Percentiles rank a stretch among this genome's conserved stretches.
Conservation (phyloP, 306 rosid genomes). For the Quercus ilex region DNA sequence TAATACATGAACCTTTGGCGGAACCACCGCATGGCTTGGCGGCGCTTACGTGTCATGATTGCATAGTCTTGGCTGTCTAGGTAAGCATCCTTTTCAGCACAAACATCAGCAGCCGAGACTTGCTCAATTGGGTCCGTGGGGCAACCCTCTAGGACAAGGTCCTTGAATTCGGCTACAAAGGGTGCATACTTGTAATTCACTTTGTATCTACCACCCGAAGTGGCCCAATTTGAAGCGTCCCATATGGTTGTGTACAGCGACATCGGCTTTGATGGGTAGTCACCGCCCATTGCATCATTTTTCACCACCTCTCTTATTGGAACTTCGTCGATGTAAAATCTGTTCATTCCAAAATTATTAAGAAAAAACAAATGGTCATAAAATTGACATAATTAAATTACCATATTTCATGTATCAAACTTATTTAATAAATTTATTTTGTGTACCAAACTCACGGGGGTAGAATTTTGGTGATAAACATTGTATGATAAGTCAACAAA, state of each 20-base stretch:
- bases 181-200: constrained; percentile 88
- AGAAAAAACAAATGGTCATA: not conserved
- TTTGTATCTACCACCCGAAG: constrained; percentile 77
- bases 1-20: constrained; percentile 79
- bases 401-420: too few relatives aligned
- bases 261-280: constrained; percentile 93
- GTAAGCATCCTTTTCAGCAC: constrained; percentile 24
- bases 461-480: too few relatives aligned
- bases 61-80: constrained; percentile 53
- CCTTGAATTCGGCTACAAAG: constrained; percentile 75
- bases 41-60: constrained; percentile 35
- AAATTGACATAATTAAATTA: too few relatives aligned
- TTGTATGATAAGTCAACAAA: too few relatives aligned
- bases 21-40: constrained; percentile 59
- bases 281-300: constrained; percentile 76
- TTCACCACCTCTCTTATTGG: constrained; percentile 75
- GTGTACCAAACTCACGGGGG: too few relatives aligned
- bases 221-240: constrained; percentile 98
- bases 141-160: constrained; percentile 80
- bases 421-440: too few relatives aligned
- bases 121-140: constrained; percentile 58
- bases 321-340: constrained; percentile 92
- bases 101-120: constrained; percentile 17
- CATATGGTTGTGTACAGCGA: constrained; percentile 79
- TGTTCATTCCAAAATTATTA: constrained; percentile 21